Percentiles rank a stretch among this genome's conserved stretches.
phyloP scores from a whole-genome alignment of 1,284 basidiomycete species.

The Flammula alnicola region DNA sequence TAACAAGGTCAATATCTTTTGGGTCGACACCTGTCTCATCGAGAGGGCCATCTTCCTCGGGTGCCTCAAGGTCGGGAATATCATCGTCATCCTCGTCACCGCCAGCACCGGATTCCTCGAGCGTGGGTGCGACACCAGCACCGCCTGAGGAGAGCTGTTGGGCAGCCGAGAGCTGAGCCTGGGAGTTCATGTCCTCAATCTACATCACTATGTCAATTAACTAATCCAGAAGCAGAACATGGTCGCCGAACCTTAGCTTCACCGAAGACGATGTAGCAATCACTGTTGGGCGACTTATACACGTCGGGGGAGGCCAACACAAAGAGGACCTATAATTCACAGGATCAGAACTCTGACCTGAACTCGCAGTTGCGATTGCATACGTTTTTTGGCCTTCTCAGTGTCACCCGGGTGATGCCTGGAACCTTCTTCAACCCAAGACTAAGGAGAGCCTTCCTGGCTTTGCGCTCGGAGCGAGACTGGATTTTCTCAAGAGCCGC shows the following conservation, averaged over 20 bases:
- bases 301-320: slow-evolving; percentile 95
- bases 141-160: slow-evolving; percentile 77
- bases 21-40: slow-evolving; percentile 87
- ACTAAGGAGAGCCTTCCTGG: slow-evolving; percentile 85
- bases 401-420: slow-evolving; percentile 93
- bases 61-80: slow-evolving; percentile 80
- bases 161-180: slow-evolving; percentile 83
- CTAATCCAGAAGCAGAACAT: background rate
- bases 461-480: slow-evolving; percentile 90
- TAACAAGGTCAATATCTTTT: slow-evolving; percentile 96
- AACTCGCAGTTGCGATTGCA: slow-evolving; percentile 28
- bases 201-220: slow-evolving; percentile 31
- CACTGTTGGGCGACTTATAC: slow-evolving; percentile 96
- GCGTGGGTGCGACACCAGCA: slow-evolving; percentile 52
- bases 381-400: slow-evolving; percentile 94
- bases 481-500: slow-evolving; percentile 92
- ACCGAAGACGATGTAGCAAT: slow-evolving; percentile 99
- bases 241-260: slow-evolving; percentile 80
- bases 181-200: slow-evolving; percentile 91
- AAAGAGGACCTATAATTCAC: slow-evolving; percentile 73
- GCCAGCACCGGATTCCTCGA: slow-evolving; percentile 56
- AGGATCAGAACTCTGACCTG: background rate
- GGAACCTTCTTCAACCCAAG: slow-evolving; percentile 92
- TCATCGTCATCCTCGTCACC: slow-evolving; percentile 71
- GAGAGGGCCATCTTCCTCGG: slow-evolving; percentile 77